Evolutionary conservation across 148 eudicot species (phyloP), one percentile per base, ranked within the genome.

Genomic region (Dianthus caryophyllus): DNA sequence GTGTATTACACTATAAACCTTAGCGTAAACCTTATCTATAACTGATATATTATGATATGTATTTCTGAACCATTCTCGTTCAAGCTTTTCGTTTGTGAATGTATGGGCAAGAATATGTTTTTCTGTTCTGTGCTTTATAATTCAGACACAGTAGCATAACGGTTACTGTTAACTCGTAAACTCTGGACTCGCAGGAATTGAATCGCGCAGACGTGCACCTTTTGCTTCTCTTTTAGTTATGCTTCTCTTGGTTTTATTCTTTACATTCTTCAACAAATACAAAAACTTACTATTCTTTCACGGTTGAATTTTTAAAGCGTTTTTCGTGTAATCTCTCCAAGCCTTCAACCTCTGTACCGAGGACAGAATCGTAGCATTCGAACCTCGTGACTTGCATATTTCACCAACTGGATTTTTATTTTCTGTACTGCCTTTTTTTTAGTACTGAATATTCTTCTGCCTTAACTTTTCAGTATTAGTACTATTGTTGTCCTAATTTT

Each of bases 401-500:
- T 54, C 17, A 13, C 59, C 16, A 24, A 22, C 59, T 54, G 52
- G 18, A 48, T 36, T 26, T n/a, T 55, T 20, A 55, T 55, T 27
- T 55, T 55, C 60, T 55, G 60, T 24, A 25, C 30, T 54, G 59
- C 25, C 20, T 41, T 5, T 16, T 8, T 58, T 31, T 41, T 30
- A 30, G 43, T 58, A 58, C 62, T 30, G 43, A 16, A 56, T 60
- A 33, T 60, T 60, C 26, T 20, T 38, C 16, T 18, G 26, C 9
- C 27, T n/a, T 38, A 9, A 11, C 39, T 61, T 61, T 26, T 39
- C 11, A 17, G 5, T 7, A n/a, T 16, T n/a, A 17, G 61, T 57
- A 57, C 61, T 38, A 41, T 21, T 61, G 26, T 30, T 61, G 65
- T 39, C 49, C 65, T 38, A 38, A 9, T 7, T 38, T 39, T 39